phyloP scores from a whole-genome alignment of 1,139 yeast genomes.

The Hansenula lynferdii region DNA sequence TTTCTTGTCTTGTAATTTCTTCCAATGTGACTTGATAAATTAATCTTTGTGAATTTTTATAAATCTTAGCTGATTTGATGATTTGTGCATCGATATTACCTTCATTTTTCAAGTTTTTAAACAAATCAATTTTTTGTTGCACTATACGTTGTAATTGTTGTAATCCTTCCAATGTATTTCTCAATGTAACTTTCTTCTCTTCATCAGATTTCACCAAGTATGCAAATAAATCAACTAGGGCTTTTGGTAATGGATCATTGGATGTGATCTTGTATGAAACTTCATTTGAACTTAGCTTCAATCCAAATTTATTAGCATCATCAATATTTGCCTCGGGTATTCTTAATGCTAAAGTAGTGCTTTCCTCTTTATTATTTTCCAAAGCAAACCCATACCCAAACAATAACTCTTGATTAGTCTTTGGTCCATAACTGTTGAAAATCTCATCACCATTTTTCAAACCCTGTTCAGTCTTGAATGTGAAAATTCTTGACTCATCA shows the following conservation, averaged over 20 bases:
- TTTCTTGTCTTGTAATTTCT: slow-evolving; percentile 45
- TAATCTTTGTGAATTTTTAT: slow-evolving; percentile 40
- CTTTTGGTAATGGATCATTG: slow-evolving; percentile 36
- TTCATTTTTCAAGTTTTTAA: slow-evolving; percentile 21
- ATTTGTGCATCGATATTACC: slow-evolving; percentile 11
- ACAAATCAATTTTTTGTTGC: slow-evolving; percentile 37
- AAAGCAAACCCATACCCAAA: slow-evolving; percentile 64
- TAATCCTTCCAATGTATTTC: slow-evolving; percentile 57
- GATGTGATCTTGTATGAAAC: slow-evolving; percentile 28
- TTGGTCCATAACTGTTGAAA: slow-evolving; percentile 80
- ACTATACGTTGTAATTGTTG: slow-evolving; percentile 51
- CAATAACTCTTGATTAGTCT: slow-evolving; percentile 70
- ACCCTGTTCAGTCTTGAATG: slow-evolving; percentile 28
- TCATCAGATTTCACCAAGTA: slow-evolving; percentile 40
- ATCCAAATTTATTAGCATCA: slow-evolving; percentile 32
- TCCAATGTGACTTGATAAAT: slow-evolving; percentile 44
- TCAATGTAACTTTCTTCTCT: slow-evolving; percentile 39
- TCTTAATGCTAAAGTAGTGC: slow-evolving; percentile 52
- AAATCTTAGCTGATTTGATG: slow-evolving; percentile 32
- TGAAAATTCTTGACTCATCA: slow-evolving; percentile 18
- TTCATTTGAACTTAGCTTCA: slow-evolving; percentile 39
- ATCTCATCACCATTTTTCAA: slow-evolving; percentile 41
- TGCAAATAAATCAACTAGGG: slow-evolving; percentile 47
- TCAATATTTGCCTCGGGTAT: slow-evolving; percentile 31
- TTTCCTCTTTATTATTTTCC: slow-evolving; percentile 56